These are phyloP conservation scores for Medicago ruthenica DNA, from an alignment of 306 rosid species.

Conservation along the genomic window DNA sequence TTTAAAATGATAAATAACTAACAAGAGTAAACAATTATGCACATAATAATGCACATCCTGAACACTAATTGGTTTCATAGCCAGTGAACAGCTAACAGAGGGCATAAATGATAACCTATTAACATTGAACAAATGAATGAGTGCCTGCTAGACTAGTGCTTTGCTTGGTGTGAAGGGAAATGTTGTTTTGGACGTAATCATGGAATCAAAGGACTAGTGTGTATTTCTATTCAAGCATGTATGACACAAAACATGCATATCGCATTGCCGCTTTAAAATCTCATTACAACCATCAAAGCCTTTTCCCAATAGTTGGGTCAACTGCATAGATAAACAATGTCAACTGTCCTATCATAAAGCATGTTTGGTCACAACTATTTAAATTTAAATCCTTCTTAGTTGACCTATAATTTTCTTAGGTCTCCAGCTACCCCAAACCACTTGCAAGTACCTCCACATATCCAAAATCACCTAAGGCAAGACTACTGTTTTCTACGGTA, in stretches of 20 bases:
- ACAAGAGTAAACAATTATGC: background rate
- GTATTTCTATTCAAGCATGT: background rate
- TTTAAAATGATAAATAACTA: too few species aligned
- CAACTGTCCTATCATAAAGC: conserved; percentile 6
- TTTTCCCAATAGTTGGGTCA: conserved; percentile 1
- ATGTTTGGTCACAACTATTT: background rate
- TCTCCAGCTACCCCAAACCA: background rate
- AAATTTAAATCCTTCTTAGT: background rate
- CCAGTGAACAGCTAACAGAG: background rate
- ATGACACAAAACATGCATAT: background rate
- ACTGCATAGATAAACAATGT: conserved; percentile 3
- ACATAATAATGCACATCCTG: background rate
- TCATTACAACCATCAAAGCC: background rate
- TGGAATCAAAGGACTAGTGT: too few species aligned
- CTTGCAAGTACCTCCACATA: background rate
- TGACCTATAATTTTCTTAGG: background rate
- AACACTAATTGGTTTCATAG: background rate
- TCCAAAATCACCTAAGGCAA: background rate
- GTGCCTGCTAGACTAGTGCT: background rate
- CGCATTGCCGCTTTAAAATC: background rate
- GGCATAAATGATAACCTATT: background rate
- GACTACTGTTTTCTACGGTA: background rate
- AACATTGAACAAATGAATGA: background rate
- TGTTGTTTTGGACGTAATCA: too few species aligned
- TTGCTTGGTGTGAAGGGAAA: background rate